Base-by-base conservation (phyloP, 177 flowering plant genomes). In the Vitis hybrid region DNA sequence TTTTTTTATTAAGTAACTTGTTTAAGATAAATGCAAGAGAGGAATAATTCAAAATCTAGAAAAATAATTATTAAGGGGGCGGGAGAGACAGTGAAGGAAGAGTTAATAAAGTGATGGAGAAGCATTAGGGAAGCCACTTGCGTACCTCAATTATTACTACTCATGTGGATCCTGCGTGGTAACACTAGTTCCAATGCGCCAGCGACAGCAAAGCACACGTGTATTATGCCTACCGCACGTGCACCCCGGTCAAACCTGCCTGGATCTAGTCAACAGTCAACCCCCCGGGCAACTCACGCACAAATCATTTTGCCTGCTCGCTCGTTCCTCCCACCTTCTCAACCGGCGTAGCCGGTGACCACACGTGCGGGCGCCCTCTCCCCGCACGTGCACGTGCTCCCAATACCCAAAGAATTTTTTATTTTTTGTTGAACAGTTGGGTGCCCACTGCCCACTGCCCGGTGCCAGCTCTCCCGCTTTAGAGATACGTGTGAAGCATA, bases 181-280 rank as follows among this genome's bases (percentile, higher is more conserved):
- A 35, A 66, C 78, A 60, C 75, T 24, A 20, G 58, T 59, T 27
- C 53, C 63, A 2, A 60, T 66, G 53, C 73, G 61, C 59, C 15
- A 54, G 27, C 49, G 69, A 72, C 86, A 81, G 84, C 87, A 64
- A 74, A 60, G 69, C 77, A 78, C 80, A 79, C 84, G 86, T 86
- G 86, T 73, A 70, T n/a, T 35, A 65, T 49, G 30, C 41, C 10
- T 30, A 11, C 75, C 82, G 62, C 86, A 79, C 84, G 82, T 81
- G 85, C 79, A 70, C 63, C 66, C 27, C 70, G 63, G 83, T 83
- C 84, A 85, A 85, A 79, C 48, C 53, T 74, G 10, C 67, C 56
- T 30, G 72, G 81, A 80, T 79, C 81, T 57, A 71, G 85, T 82
- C 84, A 77, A 80, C 67, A 73, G 84, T 85, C 86, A 79, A 77